Base-by-base conservation (phyloP, 257 asterid species). In the Solanum paucissectum region DNA sequence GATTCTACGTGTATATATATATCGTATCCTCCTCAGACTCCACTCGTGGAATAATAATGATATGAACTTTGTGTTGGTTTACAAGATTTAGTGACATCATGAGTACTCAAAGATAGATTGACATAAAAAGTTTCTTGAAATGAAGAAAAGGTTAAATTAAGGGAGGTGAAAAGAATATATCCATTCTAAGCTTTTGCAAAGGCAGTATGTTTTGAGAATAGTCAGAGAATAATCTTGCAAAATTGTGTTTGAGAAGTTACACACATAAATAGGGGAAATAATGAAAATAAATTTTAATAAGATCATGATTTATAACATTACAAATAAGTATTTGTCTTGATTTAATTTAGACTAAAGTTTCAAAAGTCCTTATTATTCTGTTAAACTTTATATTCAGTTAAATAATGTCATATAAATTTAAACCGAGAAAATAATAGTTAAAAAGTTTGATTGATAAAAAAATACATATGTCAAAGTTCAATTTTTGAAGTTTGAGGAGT, bases 181-280 rank as follows among this genome's bases (percentile, higher is more conserved):
- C 71, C 85, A 81, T n/a, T 81, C 46, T 52, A 58, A 77, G 84
- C 62, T 55, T 76, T 55, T 79, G 83, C 21, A 58, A 58, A 69
- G 76, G 86, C 60, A 32, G 83, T 82, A 69, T 73, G 87, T 42
- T 76, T 58, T 10, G 62, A 87, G 83, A 72, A 86, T 76, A 64
- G 75, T 87, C 89, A 86, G 86, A 83, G 88, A 88, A 87, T 86
- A 77, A 44, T 84, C 33, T 85, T 62, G 21, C 42, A 21, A 33
- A 77, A 2, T 52, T 87, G 88, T 87, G 37, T 33, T 75, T 87
- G 62, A 82, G 89, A 89, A 87, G 89, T 60, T 86, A 82, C 86
- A 88, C 11, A 14, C 16, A 83, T 49, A 29, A 84, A 52, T 16
- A 82, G 46, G 12, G 3, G 14, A 62, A 62, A 62, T 23, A 21